phyloP scores from a whole-genome alignment of 441 rosid species.

The Croton laevigatus region DNA sequence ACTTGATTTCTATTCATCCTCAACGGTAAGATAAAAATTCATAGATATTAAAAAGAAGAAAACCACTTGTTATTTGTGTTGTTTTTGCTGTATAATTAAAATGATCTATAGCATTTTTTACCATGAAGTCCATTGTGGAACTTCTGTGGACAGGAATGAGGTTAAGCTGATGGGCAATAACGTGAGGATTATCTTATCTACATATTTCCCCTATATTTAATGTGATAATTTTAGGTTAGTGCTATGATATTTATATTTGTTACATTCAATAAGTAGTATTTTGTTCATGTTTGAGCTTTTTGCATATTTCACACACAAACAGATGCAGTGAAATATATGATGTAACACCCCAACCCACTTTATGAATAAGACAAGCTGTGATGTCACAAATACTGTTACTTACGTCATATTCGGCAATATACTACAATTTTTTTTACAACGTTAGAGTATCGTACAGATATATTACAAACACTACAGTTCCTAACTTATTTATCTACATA shows the following conservation, averaged over 20 bases:
- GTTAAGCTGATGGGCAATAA: constrained; percentile 37
- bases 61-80: neutral
- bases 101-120: neutral
- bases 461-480: no score
- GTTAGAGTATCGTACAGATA: no score
- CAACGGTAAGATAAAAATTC: constrained; percentile 57
- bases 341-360: no score
- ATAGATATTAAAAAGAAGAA: neutral
- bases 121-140: constrained; percentile 4
- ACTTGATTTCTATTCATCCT: constrained; percentile 49
- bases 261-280: neutral
- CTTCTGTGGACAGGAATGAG: constrained; percentile 64
- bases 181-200: constrained; percentile 46
- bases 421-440: no score
- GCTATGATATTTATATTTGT: neutral
- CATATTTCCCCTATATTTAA: constrained; percentile 49
- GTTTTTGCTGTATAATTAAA: constrained; percentile 1
- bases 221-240: constrained; percentile 12
- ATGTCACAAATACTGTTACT: no score
- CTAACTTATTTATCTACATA: no score
- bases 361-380: no score
- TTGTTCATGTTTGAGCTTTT: neutral
- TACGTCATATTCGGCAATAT: no score
- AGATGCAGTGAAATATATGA: no score
- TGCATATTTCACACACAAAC: neutral